Conservation (phyloP, 805 yeast genomes). For the Myxozyma monticola region DNA sequence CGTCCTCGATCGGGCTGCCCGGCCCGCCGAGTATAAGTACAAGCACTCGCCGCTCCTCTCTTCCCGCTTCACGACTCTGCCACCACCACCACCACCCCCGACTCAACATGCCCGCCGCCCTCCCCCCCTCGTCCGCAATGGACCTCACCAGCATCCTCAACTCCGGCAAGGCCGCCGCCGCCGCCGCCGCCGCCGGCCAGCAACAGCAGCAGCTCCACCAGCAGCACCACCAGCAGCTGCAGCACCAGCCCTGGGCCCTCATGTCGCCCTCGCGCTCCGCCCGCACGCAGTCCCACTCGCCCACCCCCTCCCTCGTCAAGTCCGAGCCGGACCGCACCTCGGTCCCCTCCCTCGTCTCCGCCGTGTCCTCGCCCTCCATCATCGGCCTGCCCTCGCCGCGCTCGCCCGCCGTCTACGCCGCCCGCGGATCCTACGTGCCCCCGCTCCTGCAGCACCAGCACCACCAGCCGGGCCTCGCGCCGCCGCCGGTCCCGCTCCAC, state of each 20-base stretch:
- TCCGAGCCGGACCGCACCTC: conserved; percentile 29
- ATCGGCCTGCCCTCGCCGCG: conserved; percentile 30
- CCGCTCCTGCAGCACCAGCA: conserved; percentile 12
- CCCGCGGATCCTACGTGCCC: too few species aligned
- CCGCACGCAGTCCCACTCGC: conserved; percentile 29
- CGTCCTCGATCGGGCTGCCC: too few species aligned
- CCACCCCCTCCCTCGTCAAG: conserved; percentile 27
- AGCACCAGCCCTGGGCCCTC: conserved; percentile 16
- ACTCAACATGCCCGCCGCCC: background rate
- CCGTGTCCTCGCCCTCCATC: conserved; percentile 27
- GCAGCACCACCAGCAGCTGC: conserved; percentile 11
- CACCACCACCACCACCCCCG: conserved; percentile 4
- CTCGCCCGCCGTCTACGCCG: conserved; percentile 21
- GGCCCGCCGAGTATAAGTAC: too few species aligned
- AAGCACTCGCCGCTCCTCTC: background rate
- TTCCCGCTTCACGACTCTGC: background rate
- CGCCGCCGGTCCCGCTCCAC: background rate
- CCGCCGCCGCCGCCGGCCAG: conserved; percentile 14
- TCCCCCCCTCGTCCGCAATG: conserved; percentile 17
- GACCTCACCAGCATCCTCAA: conserved; percentile 29
- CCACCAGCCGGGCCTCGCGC: conserved; percentile 9
- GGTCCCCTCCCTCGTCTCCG: conserved; percentile 29
- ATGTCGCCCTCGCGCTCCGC: conserved; percentile 29
- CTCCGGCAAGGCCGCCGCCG: conserved; percentile 17
- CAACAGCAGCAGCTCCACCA: conserved; percentile 20